A percentile compares a stretch with the other conserved stretches of the same genome.
phyloP scores from a whole-genome alignment of 1,139 yeast genomes.

The Candida sojae region DNA sequence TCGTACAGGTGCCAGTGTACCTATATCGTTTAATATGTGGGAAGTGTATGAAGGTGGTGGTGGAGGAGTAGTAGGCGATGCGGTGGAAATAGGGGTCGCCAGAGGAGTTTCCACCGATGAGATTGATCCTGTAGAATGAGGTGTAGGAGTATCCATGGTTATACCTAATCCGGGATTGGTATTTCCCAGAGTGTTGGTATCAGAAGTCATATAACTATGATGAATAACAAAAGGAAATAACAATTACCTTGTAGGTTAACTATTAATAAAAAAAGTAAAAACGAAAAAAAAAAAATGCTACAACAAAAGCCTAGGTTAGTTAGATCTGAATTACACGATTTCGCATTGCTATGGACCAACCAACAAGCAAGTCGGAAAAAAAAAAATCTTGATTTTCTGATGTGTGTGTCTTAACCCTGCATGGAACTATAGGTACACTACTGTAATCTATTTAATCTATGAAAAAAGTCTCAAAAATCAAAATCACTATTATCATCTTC shows the following conservation, averaged over 20 bases:
- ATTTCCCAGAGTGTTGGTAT: no score
- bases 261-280: background rate
- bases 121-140: background rate
- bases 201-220: no score
- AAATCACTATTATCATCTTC: constrained; percentile 30
- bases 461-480: constrained; percentile 21
- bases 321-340: background rate
- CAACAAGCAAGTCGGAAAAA: background rate
- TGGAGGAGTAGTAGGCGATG: constrained; percentile 6
- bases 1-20: constrained; percentile 22
- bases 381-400: background rate
- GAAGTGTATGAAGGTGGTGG: constrained; percentile 21
- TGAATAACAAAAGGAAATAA: background rate
- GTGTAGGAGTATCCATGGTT: background rate
- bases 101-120: background rate
- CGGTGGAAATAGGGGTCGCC: background rate
- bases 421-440: background rate
- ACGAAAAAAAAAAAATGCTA: background rate
- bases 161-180: background rate
- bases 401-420: background rate
- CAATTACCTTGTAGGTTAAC: no score
- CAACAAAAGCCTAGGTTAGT: background rate
- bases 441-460: background rate
- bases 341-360: no score
- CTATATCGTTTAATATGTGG: constrained; percentile 16